Conservation (phyloP, 2,329 filamentous ascomycete genomes). For the Dactylellina drechsleri region DNA sequence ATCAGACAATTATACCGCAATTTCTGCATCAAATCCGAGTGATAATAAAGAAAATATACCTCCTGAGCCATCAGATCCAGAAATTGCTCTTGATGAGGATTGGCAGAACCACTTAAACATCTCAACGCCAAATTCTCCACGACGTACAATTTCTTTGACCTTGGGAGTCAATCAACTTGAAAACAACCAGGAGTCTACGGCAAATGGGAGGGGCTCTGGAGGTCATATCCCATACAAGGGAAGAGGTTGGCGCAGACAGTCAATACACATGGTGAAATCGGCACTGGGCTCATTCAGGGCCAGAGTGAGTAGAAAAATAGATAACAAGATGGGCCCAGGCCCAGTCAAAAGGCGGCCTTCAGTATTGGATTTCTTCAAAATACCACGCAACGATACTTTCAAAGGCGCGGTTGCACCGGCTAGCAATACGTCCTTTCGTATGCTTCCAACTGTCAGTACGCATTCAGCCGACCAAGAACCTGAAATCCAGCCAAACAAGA, state of each 20-base stretch:
- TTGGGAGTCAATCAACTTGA: neutral
- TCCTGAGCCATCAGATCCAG: neutral
- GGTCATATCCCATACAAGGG: neutral
- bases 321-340: neutral
- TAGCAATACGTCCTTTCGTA: conserved; percentile 29
- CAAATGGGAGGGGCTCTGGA: neutral
- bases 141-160: neutral
- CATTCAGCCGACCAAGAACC: neutral
- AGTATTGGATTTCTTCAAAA: conserved; percentile 37
- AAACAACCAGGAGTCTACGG: neutral
- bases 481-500: conserved; percentile 2
- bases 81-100: neutral
- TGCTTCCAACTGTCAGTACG: conserved; percentile 25
- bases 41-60: conserved; percentile 49
- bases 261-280: conserved; percentile 31
- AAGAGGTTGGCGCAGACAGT: conserved; percentile 11
- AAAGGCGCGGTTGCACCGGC: neutral
- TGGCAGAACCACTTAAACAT: too few species aligned
- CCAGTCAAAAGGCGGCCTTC: conserved; percentile 24
- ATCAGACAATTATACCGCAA: neutral
- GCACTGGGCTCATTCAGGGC: conserved; percentile 24
- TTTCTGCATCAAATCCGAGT: neutral
- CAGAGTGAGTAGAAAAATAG: neutral
- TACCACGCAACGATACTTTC: conserved; percentile 4
- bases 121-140: neutral